Base-by-base conservation (phyloP, 2,329 filamentous ascomycete species). In the Penicillium concentricum region DNA sequence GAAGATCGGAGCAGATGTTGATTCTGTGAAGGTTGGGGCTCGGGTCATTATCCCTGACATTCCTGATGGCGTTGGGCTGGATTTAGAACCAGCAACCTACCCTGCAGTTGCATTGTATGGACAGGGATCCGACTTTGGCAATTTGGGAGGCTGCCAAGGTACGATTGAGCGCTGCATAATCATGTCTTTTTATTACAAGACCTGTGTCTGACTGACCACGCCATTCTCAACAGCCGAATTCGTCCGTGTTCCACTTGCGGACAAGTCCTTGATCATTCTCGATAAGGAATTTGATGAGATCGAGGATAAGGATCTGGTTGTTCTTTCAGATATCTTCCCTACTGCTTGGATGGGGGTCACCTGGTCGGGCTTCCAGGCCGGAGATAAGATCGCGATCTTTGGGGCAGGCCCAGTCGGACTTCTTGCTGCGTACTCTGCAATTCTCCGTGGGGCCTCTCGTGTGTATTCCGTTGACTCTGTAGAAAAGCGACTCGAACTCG, bases 391-490 rank as follows among this genome's bases (percentile, higher is more conserved):
- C 2, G 85, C 84, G 0, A 79, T 88, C 2, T 88, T 87, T 56
- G 86, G 85, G 1, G 84, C 82, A 1, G 84, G 85, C 0, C 85
- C 86, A 0, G 84, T 88, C 1, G 86, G 86, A 1, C 69, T 87
- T 2, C 86, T 88, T 81, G 83, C 84, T 5, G 85, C 85, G 2
- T 88, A 88, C 71, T 85, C 81, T 0, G 86, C 81, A 0, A 70
- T 82, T 0, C 71, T 88, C 3, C 78, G 85, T 1, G 86, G 85
- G 1, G 86, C 86, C 1, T 82, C 79, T 10, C 78, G 75, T 8
- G 82, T 88, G 0, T 88, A 77, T 56, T 81, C 85, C 0, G 81
- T 89, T 4, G 86, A 89, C 60, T 79, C 81, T 20, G 84, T 87
- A 0, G 76, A 79, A 0, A 83, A 85, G 64, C 77, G 85, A 13